phyloP scores from a whole-genome alignment of 2,329 filamentous ascomycete genomes.

The Fusarium nurragi region DNA sequence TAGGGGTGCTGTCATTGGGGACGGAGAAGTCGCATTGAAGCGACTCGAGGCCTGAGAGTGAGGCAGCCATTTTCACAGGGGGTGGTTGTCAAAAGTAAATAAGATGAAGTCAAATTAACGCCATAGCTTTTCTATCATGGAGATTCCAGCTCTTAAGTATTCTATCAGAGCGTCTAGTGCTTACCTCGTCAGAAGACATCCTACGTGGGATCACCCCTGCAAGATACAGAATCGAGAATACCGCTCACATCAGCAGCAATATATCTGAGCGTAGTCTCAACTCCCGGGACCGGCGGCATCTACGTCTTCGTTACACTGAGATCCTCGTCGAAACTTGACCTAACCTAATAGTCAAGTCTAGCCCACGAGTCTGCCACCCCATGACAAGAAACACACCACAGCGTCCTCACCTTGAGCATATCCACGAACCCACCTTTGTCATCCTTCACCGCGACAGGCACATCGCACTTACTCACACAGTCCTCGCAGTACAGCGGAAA shows the following conservation, averaged over 20 bases:
- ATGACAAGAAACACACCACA: constrained; percentile 36
- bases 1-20: neutral
- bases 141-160: neutral
- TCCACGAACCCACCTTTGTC: constrained; percentile 24
- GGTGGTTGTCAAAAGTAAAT: fast-evolving
- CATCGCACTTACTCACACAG: constrained; percentile 2
- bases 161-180: constrained; percentile 2
- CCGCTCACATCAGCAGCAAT: neutral
- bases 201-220: neutral
- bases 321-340: neutral
- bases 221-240: neutral
- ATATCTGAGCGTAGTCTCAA: neutral
- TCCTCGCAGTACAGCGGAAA: constrained; percentile 26
- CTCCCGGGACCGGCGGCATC: no score
- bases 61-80: constrained; percentile 13
- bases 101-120: neutral
- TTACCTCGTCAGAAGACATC: constrained; percentile 1
- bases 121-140: neutral
- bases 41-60: neutral
- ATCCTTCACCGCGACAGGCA: constrained; percentile 20
- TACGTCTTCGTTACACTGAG: no score
- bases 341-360: neutral
- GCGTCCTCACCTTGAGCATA: constrained; percentile 20
- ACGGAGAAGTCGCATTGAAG: constrained; percentile 16
- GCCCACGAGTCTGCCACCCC: constrained; percentile 25